Evolutionary conservation across 306 rosid species (phyloP), one percentile per base, ranked within the genome.

Genomic region (Cucurbita maxima): DNA sequence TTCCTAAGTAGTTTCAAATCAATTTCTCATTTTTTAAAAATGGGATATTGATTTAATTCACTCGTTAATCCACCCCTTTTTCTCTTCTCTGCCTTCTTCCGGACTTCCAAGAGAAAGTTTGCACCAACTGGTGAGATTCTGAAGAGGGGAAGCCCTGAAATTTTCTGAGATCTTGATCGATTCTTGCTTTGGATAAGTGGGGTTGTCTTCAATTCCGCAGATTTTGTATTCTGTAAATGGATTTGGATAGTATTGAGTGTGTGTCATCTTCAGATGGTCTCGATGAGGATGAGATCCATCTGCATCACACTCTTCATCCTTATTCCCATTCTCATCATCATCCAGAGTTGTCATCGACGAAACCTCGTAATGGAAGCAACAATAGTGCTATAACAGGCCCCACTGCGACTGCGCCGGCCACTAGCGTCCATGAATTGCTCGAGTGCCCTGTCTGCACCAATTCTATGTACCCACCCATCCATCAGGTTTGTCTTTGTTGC

Each of bases 401-500:
- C 48, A 83, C 80, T n/a, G 83, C 83, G 63, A 87, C 87, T 78
- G 78, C 96, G 58, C 98, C 98, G 4, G 92, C 96, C 66, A 90
- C 98, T 75, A 92, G 98, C 80, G 98, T 92, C 61, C 98, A 92
- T 43, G 98, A 92, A 79, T 83, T 92, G 88, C 88, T 92, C 3
- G 96, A 92, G 81, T 92, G 98, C 80, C 96, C 98, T 9, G 98
- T 92, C 7, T 92, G 98, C 73, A 92, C 98, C 59, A 92, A 92
- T 83, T 92, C 98, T 71, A 92, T 92, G 98, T 92, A 90, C 77
- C 98, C 98, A 16, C 98, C 98, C 50, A 92, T 92, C 34, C 98
- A 92, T 74, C 98, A 92, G 98, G 98, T 88, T 5, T 43, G 75
- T 57, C 78, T 5, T 44, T 30, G 7, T 66, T 11, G 50, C 72